Base-by-base conservation (phyloP, 1,284 basidiomycete species). In the Boletus smithii region DNA sequence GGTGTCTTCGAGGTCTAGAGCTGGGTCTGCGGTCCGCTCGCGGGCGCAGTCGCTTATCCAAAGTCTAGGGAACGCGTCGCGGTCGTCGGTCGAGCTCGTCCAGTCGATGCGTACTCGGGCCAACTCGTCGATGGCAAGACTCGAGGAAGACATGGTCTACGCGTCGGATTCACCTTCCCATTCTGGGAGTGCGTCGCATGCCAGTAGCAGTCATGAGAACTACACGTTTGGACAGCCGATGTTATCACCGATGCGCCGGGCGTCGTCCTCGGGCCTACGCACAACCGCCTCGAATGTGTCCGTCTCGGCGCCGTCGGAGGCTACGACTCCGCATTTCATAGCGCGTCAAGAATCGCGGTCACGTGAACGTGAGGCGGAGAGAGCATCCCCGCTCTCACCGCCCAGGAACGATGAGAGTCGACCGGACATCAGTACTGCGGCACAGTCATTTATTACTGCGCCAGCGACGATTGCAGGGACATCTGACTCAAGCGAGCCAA, bases 171-270 rank as follows among this genome's bases (percentile, higher is more conserved):
- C 63, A 5, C 77, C 74, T 56, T 80, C 79, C 14, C 68, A 72
- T 51, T 75, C 73, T 20, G 79, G 75, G 16, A 80, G 73, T 61
- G 75, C 66, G 49, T 79, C 78, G 20, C 63, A 65, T 36, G 53
- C 46, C 1, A 24, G 57, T 6, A 80, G 79, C 55, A 76, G 73
- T 42, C 72, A 71, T 0, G 83, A 85, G 58, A 85, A 85, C 61
- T 74, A 86, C 60, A 87, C 85, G 7, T 87, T 87, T 62, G 85
- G 84, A 8, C 74, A 77, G 43, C 83, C 78, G 13, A 60, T 68
- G 55, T 49, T 59, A 11, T 58, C 70, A 43, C 63, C 61, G 8
- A 56, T 63, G 52, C 48, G 26, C 16, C 51, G 40, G 10, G 20
- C 27, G 20, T 55, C 58, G 10, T 60, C 57, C 6, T 66, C 53